Conservation (phyloP, 768 basidiomycete species). For the Hemileccinum rubropunctum region DNA sequence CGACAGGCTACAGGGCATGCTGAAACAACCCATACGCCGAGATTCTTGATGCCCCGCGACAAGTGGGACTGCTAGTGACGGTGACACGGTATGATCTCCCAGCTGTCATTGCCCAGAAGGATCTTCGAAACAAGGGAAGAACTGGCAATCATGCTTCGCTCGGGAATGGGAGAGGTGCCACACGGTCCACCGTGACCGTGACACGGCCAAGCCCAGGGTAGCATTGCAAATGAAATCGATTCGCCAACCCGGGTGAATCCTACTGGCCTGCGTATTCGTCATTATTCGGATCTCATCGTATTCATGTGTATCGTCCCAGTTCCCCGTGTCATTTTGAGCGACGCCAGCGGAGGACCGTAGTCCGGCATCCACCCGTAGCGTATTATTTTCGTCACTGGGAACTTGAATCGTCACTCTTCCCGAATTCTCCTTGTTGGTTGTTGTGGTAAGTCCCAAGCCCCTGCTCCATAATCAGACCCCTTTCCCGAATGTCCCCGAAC, state of each 20-base stretch:
- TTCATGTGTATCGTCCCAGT: background rate
- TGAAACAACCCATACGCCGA: background rate
- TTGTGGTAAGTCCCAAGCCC: background rate
- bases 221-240: conserved; percentile 11
- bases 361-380: background rate
- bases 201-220: background rate
- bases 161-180: background rate
- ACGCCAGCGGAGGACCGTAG: background rate
- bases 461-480: background rate
- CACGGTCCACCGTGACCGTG: too few relatives aligned
- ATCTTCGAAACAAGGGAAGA: background rate
- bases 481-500: background rate
- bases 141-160: conserved; percentile 1
- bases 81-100: background rate
- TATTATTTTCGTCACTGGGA: background rate
- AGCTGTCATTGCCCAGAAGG: background rate
- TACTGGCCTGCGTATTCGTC: conserved; percentile 5
- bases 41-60: background rate
- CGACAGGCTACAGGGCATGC: background rate
- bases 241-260: conserved; percentile 10
- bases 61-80: background rate
- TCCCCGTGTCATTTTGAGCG: background rate
- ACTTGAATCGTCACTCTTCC: conserved; percentile 1
- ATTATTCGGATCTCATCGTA: conserved; percentile 1
- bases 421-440: background rate